Evolutionary conservation across 202 grass and related monocot species (phyloP).

Genomic region (Schoenoplectus triqueter): DNA sequence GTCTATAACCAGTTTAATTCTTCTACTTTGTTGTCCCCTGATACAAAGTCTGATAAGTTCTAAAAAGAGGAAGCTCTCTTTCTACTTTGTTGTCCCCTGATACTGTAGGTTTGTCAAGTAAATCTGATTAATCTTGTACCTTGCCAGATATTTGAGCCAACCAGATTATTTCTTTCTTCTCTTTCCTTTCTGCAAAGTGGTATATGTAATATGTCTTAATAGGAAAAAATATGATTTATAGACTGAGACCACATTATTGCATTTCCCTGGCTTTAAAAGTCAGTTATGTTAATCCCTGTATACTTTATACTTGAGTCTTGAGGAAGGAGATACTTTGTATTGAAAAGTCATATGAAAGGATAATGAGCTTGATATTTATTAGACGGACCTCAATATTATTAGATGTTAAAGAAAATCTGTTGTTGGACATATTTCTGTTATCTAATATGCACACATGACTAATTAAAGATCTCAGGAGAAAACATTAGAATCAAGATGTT

Average conservation of each 20-base stretch:
- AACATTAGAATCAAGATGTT: background rate
- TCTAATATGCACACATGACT: background rate
- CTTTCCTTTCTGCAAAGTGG: too few relatives aligned
- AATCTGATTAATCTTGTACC: too few relatives aligned
- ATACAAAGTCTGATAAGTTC: too few relatives aligned
- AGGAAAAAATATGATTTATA: too few relatives aligned
- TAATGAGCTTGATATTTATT: background rate
- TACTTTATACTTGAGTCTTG: background rate
- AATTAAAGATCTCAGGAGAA: background rate
- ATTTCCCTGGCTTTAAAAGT: background rate
- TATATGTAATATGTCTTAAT: too few relatives aligned
- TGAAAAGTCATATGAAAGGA: constrained; percentile 5
- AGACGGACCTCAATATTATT: constrained; percentile 10
- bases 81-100: too few relatives aligned
- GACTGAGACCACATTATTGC: constrained; percentile 16
- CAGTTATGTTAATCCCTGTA: constrained; percentile 22
- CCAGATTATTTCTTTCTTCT: too few relatives aligned
- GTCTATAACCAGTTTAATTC: too few relatives aligned
- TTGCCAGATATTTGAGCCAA: too few relatives aligned
- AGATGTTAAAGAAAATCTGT: background rate
- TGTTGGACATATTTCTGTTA: background rate
- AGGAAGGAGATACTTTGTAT: background rate
- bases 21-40: too few relatives aligned
- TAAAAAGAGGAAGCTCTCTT: too few relatives aligned
- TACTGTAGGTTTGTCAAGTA: too few relatives aligned